Percentiles rank a stretch among this genome's conserved stretches.
Evolutionary conservation across 768 basidiomycete species (phyloP).

Genomic region (Pulveroboletus frians): DNA sequence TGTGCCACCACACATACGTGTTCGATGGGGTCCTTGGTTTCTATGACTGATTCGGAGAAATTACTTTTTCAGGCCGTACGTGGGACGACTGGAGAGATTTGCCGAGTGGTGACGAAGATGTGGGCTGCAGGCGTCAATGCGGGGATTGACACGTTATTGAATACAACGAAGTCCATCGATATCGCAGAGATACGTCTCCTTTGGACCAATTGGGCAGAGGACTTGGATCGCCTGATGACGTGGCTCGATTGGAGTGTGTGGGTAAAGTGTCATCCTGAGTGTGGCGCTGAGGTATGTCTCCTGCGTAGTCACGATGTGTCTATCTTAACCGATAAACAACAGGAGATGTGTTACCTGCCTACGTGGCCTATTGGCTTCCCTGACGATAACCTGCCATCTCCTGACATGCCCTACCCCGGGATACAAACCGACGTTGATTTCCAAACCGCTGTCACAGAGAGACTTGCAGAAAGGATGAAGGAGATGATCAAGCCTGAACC

Average conservation of each 20-base stretch:
- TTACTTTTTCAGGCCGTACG: conserved; percentile 25
- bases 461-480: not conserved
- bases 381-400: no score
- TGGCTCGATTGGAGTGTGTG: conserved; percentile 55
- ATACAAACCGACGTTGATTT: not conserved
- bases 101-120: conserved; percentile 38
- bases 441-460: not conserved
- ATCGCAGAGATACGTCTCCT: conserved; percentile 6
- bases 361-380: no score
- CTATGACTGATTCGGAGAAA: not conserved
- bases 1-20: conserved; percentile 30
- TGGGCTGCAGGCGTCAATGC: conserved; percentile 30
- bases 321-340: no score
- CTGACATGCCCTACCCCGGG: not conserved
- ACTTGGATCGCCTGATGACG: conserved; percentile 35
- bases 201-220: conserved; percentile 31
- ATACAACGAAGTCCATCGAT: not conserved
- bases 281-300: no score
- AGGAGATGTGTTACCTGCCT: no score
- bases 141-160: conserved; percentile 15
- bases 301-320: no score
- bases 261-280: conserved; percentile 17
- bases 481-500: not conserved
- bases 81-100: conserved; percentile 41
- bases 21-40: not conserved